Percentiles rank a stretch among this genome's conserved stretches.
These are phyloP conservation scores for Coemansia sp. DNA, from an alignment of 192 early-diverging fungal genomes.

Conservation along the genomic window DNA sequence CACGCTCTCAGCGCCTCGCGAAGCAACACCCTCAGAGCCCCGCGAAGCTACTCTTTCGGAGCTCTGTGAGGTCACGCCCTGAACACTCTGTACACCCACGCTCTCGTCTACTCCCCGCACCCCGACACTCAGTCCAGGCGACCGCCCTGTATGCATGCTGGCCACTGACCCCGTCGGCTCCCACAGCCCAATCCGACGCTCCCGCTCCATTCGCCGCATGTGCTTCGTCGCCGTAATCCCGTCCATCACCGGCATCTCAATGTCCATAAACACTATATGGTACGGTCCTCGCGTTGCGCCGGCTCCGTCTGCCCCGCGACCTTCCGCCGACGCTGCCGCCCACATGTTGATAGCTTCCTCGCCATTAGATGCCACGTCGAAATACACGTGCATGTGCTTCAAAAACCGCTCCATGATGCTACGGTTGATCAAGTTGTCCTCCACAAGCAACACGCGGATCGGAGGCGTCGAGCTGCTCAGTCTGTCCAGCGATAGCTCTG, in stretches of 20 bases:
- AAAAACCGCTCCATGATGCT: slow-evolving; percentile 71
- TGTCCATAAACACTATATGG: slow-evolving; percentile 81
- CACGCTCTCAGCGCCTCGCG: not conserved
- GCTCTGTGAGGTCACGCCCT: not conserved
- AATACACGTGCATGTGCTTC: slow-evolving; percentile 67
- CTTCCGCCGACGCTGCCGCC: slow-evolving; percentile 49
- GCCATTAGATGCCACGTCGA: slow-evolving; percentile 76
- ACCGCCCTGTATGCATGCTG: slow-evolving; percentile 76
- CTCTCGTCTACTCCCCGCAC: no score
- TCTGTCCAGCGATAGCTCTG: slow-evolving; percentile 7
- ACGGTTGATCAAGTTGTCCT: slow-evolving; percentile 79
- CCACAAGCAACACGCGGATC: slow-evolving; percentile 77
- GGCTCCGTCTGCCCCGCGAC: not conserved
- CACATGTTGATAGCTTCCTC: slow-evolving; percentile 80
- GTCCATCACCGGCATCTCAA: slow-evolving; percentile 88
- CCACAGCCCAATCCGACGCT: slow-evolving; percentile 52
- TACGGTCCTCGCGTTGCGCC: slow-evolving; percentile 46
- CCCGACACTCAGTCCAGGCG: slow-evolving; percentile 28
- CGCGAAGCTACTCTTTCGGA: not conserved
- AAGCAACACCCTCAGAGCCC: not conserved
- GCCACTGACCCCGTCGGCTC: slow-evolving; percentile 59
- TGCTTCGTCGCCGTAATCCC: slow-evolving; percentile 81
- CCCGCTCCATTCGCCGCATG: slow-evolving; percentile 68
- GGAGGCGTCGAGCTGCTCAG: slow-evolving; percentile 26
- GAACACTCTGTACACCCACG: not conserved